phyloP scores from a whole-genome alignment of 1,284 basidiomycete genomes.

The Trametes pubescens region DNA sequence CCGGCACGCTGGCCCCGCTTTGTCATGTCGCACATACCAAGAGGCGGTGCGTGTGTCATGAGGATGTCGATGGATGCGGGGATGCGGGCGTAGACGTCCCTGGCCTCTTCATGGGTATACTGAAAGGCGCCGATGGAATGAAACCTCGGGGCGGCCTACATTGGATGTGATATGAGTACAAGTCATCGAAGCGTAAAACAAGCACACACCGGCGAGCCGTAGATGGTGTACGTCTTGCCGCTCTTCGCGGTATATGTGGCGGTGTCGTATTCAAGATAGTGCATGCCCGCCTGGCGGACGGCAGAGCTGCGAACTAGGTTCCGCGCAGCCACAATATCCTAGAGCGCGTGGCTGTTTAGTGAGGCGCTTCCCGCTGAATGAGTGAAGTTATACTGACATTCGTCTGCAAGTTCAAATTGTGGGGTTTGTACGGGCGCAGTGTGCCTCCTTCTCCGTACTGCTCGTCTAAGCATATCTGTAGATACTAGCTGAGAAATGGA shows the following conservation, averaged over 20 bases:
- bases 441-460: conserved; percentile 40
- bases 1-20: conserved; percentile 53
- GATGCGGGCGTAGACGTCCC: conserved; percentile 59
- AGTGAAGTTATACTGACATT: conserved; percentile 24
- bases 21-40: conserved; percentile 33
- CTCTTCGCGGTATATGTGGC: conserved; percentile 48
- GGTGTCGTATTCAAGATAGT: conserved; percentile 65
- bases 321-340: conserved; percentile 44
- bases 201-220: conserved; percentile 64
- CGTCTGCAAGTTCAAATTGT: conserved; percentile 25
- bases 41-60: conserved; percentile 70
- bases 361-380: conserved; percentile 4
- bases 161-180: conserved; percentile 41
- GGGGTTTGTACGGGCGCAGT: conserved; percentile 22
- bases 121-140: conserved; percentile 69
- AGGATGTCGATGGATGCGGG: conserved; percentile 67
- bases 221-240: conserved; percentile 63
- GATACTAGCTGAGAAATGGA: conserved; percentile 53
- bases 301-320: conserved; percentile 49
- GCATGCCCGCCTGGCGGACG: conserved; percentile 51
- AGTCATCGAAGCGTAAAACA: not conserved
- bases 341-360: conserved; percentile 45
- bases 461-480: conserved; percentile 60
- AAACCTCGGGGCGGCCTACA: conserved; percentile 60
- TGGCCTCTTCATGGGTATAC: conserved; percentile 48